Conservation (phyloP, 768 basidiomycete species). For the Lentinula edodes region DNA sequence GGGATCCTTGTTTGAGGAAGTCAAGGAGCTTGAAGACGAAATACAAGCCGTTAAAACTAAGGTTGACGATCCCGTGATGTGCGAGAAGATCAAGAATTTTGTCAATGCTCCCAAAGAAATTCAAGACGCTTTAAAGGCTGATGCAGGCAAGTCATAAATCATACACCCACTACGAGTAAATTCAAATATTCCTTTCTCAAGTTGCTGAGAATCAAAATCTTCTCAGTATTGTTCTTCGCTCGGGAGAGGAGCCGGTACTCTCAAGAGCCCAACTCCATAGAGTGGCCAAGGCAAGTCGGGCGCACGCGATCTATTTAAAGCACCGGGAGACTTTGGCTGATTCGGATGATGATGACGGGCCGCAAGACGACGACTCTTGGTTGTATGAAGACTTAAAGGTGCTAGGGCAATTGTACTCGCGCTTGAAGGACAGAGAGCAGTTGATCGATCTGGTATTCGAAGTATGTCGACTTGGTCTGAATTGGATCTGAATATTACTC, state of each 20-base stretch:
- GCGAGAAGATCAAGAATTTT: conserved; percentile 82
- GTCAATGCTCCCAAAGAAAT: conserved; percentile 86
- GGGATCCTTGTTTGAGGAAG: conserved; percentile 86
- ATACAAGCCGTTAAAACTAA: conserved; percentile 85
- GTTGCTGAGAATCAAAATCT: conserved; percentile 63
- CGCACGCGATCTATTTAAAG: conserved; percentile 70
- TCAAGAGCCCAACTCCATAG: conserved; percentile 76
- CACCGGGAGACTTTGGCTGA: conserved; percentile 58
- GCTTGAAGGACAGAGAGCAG: conserved; percentile 84
- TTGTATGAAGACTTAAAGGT: conserved; percentile 87
- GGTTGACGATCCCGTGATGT: conserved; percentile 82
- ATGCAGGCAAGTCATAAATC: conserved; percentile 57
- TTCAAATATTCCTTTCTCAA: conserved; percentile 27
- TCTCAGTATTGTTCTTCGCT: conserved; percentile 74
- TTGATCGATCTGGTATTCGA: conserved; percentile 93
- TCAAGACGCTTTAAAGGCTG: conserved; percentile 73
- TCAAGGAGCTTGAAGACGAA: conserved; percentile 76
- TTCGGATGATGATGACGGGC: conserved; percentile 92
- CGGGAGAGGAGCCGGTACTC: conserved; percentile 68
- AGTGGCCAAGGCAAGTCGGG: conserved; percentile 70
- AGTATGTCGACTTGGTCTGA: conserved; percentile 35
- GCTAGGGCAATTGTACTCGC: conserved; percentile 70
- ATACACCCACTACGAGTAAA: neutral
- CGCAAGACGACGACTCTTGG: conserved; percentile 94
- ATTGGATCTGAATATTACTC: neutral